A percentile compares a stretch with the other conserved stretches of the same genome.
Evolutionary conservation across 768 basidiomycete species (phyloP).

Genomic region (Xerocomellus amylosporus): DNA sequence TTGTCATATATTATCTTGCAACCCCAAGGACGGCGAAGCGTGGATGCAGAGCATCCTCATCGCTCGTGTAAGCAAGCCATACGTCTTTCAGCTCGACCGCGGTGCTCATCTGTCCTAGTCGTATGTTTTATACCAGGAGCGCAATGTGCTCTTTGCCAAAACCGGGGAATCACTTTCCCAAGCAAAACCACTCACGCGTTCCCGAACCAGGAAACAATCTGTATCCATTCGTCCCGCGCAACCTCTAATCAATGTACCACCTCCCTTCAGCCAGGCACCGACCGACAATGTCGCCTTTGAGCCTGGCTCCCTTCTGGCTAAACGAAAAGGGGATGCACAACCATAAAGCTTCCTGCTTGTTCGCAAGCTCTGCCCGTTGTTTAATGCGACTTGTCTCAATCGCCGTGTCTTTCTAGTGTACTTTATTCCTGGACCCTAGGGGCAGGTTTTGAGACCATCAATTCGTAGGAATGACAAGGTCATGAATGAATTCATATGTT

Average conservation of each 20-base stretch:
- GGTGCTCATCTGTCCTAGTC: constrained; percentile 47
- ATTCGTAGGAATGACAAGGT: too few species aligned
- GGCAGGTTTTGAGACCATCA: too few species aligned
- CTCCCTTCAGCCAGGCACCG: constrained; percentile 35
- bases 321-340: constrained; percentile 38
- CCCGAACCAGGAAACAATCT: constrained; percentile 37
- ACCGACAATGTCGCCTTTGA: constrained; percentile 54
- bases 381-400: constrained; percentile 9
- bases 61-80: constrained; percentile 60
- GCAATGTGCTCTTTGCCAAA: constrained; percentile 51
- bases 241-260: constrained; percentile 47
- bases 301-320: constrained; percentile 71
- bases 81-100: not conserved
- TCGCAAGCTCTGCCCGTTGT: not conserved
- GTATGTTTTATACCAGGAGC: constrained; percentile 79
- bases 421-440: too few species aligned
- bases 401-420: constrained; percentile 18
- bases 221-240: constrained; percentile 39
- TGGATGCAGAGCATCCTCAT: constrained; percentile 83
- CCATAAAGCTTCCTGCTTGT: not conserved
- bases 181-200: constrained; percentile 35
- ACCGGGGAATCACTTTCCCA: constrained; percentile 23
- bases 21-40: constrained; percentile 63
- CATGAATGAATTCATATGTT: too few species aligned
- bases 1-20: constrained; percentile 80